A percentile compares a stretch with the other conserved stretches of the same genome.
phyloP scores from a whole-genome alignment of 148 eudicot species.

The Fallopia convolvulus region DNA sequence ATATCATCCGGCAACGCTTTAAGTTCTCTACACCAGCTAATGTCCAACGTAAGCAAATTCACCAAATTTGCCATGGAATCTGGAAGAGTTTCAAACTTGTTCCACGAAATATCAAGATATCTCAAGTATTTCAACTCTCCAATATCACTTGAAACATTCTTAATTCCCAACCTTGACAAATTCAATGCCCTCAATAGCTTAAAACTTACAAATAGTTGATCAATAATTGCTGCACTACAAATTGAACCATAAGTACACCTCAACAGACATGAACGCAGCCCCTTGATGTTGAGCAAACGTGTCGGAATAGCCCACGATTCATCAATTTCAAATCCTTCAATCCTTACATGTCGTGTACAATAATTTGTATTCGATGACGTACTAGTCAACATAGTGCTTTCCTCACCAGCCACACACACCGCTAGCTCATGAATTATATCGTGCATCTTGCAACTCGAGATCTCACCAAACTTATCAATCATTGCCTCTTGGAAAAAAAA shows the following conservation, averaged over 20 bases:
- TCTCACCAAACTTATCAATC: constrained; percentile 6
- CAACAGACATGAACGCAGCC: background rate
- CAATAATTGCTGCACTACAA: background rate
- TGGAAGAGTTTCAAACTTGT: background rate
- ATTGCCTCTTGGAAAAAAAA: constrained; percentile 24
- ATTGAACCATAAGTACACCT: background rate
- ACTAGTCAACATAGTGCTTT: background rate
- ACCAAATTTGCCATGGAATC: constrained; percentile 20
- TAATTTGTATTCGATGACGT: background rate
- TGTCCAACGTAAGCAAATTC: constrained; percentile 23
- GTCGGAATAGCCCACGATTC: background rate
- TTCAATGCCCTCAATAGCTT: background rate
- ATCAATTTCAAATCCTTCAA: background rate
- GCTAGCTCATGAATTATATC: constrained; percentile 44
- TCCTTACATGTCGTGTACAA: background rate
- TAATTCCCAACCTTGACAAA: background rate
- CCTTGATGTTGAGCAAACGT: background rate
- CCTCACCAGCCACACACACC: constrained; percentile 17
- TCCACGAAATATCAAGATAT: constrained; percentile 23
- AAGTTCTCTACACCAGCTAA: background rate
- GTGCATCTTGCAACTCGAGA: constrained; percentile 25
- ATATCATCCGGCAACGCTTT: constrained; percentile 12
- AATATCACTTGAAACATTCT: background rate
- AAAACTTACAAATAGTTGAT: background rate
- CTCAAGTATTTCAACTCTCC: constrained; percentile 20